Conservation (phyloP, 202 grass and related monocot genomes). For the Panicum hallii region DNA sequence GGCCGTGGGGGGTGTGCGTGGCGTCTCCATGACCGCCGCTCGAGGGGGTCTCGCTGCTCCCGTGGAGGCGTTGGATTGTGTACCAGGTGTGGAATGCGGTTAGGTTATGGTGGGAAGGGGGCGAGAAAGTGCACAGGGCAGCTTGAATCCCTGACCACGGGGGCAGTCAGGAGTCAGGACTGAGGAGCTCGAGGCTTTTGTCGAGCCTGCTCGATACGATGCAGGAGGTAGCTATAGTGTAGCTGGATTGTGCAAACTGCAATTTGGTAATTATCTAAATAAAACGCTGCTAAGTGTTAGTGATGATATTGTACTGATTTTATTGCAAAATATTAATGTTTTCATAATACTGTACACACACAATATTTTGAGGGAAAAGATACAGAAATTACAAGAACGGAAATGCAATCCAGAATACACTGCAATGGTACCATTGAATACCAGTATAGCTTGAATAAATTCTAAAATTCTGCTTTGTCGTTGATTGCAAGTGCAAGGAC, state of each 20-base stretch:
- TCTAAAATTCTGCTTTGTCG: neutral
- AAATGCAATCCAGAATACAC: neutral
- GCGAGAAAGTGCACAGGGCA: neutral
- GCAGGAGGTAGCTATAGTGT: neutral
- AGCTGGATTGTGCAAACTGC: neutral
- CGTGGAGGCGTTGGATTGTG: neutral
- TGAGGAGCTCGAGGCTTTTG: neutral
- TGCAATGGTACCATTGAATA: neutral
- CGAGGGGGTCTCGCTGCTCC: neutral
- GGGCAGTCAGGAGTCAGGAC: neutral
- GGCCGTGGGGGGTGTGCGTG: neutral
- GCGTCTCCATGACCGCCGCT: neutral
- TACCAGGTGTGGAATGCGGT: neutral
- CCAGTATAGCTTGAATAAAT: neutral
- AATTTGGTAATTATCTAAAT: neutral
- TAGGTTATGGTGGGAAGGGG: neutral
- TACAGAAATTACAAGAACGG: neutral
- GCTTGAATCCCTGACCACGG: neutral
- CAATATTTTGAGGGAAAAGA: neutral
- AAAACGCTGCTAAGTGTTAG: neutral
- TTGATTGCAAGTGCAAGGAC: neutral
- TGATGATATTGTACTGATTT: neutral
- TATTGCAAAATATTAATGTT: neutral
- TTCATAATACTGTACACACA: neutral
- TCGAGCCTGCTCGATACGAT: neutral